Evolutionary conservation across 495 filamentous ascomycete species (phyloP).

Genomic region (Extremus antarcticus): DNA sequence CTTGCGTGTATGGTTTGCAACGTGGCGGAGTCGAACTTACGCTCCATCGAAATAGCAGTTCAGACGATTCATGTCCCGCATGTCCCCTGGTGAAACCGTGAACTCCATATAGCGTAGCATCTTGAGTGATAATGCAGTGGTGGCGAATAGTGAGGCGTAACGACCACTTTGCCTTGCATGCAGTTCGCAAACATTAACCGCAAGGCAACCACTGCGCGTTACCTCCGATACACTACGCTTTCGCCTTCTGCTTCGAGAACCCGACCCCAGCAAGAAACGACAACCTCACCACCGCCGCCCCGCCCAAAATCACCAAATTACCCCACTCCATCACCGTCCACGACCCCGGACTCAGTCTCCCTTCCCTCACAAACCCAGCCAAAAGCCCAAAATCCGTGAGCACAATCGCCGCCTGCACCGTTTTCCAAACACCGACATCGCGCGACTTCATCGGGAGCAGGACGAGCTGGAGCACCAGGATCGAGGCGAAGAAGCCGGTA

Average conservation of each 20-base stretch:
- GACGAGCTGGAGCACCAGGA: background rate
- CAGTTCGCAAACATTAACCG: too few species aligned
- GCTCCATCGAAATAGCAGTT: too few species aligned
- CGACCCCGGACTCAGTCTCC: background rate
- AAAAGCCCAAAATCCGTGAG: background rate
- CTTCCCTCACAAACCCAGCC: background rate
- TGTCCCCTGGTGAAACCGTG: too few species aligned
- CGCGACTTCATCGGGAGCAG: background rate
- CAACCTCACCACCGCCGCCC: background rate
- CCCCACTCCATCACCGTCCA: background rate
- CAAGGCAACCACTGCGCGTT: too few species aligned
- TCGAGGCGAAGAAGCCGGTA: background rate
- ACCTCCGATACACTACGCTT: background rate
- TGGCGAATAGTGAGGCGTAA: too few species aligned
- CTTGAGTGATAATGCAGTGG: too few species aligned
- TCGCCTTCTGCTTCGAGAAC: background rate
- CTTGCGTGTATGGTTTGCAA: too few species aligned
- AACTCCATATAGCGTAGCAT: too few species aligned
- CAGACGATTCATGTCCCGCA: too few species aligned
- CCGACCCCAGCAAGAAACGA: background rate
- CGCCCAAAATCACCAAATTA: background rate
- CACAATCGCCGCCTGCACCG: background rate
- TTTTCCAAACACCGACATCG: background rate
- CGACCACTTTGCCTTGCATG: too few species aligned
- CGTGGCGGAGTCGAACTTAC: too few species aligned